These are phyloP conservation scores for Kodamaea hsintzibuensis DNA, from an alignment of 805 yeast species.

Conservation along the genomic window DNA sequence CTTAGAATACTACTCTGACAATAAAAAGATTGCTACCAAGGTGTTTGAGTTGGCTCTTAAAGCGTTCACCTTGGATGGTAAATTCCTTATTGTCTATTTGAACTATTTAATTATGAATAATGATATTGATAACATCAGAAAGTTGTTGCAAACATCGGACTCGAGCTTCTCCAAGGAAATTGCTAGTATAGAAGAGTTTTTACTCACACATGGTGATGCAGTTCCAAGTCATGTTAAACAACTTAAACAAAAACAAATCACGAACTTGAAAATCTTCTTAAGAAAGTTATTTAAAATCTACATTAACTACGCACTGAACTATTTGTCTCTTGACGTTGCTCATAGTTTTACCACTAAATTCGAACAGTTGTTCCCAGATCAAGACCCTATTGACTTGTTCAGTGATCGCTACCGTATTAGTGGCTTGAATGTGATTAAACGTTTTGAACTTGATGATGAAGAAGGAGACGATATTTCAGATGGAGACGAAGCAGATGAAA, in stretches of 20 bases:
- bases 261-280: slow-evolving; percentile 25
- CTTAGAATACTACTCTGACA: slow-evolving; percentile 72
- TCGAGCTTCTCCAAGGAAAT: slow-evolving; percentile 49
- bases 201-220: slow-evolving; percentile 7
- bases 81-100: slow-evolving; percentile 67
- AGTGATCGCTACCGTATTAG: slow-evolving; percentile 41
- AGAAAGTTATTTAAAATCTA: slow-evolving; percentile 45
- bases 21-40: slow-evolving; percentile 66
- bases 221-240: slow-evolving; percentile 46
- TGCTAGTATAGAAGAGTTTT: slow-evolving; percentile 23
- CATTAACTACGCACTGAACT: slow-evolving; percentile 65
- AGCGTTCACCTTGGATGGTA: slow-evolving; percentile 51
- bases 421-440: slow-evolving; percentile 36
- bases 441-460: slow-evolving; percentile 37
- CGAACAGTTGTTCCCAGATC: slow-evolving; percentile 64
- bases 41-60: slow-evolving; percentile 81
- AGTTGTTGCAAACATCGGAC: slow-evolving; percentile 76
- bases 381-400: slow-evolving; percentile 40
- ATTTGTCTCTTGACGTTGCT: slow-evolving; percentile 70
- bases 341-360: slow-evolving; percentile 66
- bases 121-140: slow-evolving; percentile 74
- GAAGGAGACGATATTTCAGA: slow-evolving; percentile 13
- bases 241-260: slow-evolving; percentile 18
- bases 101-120: slow-evolving; percentile 67
- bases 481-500: slow-evolving; percentile 22